Evolutionary conservation across 441 rosid species (phyloP).

Genomic region (Pelargonium cotyledonis): DNA sequence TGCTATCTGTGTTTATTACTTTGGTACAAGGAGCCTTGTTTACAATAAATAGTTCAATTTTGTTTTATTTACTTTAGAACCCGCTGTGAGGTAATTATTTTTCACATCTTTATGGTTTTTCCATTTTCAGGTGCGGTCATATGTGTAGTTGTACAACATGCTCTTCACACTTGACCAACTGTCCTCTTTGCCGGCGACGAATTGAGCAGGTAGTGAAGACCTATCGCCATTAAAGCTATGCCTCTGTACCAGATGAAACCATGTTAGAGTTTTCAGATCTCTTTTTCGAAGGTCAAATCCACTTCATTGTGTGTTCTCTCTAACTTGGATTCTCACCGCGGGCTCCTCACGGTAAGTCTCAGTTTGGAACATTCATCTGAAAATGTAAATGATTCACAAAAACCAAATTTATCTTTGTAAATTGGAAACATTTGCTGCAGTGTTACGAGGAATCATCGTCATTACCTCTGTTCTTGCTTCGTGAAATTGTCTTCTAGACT

Average conservation of each 20-base stretch:
- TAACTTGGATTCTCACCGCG: not conserved
- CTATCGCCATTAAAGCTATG: conserved; percentile 54
- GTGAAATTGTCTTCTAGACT: too few relatives aligned
- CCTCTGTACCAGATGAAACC: conserved; percentile 8
- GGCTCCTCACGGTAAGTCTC: not conserved
- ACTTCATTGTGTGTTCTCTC: not conserved
- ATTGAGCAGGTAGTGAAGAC: conserved; percentile 80
- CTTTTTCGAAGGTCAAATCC: conserved; percentile 5
- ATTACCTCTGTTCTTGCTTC: too few relatives aligned
- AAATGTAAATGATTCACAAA: not conserved
- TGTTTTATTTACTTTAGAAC: not conserved
- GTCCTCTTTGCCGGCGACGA: conserved; percentile 83
- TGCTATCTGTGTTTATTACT: too few relatives aligned
- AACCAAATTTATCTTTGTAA: not conserved
- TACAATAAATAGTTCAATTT: not conserved
- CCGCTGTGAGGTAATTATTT: not conserved
- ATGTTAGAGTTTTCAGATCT: conserved; percentile 5
- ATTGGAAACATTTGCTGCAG: not conserved
- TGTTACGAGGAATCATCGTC: not conserved
- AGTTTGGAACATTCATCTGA: not conserved
- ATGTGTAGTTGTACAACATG: conserved; percentile 90
- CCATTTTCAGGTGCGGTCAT: conserved; percentile 78
- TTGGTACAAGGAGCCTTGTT: not conserved
- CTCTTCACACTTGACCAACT: conserved; percentile 57
- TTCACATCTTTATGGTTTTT: not conserved